Conservation (phyloP, 805 yeast genomes). For the Teunomyces barrocoloradensis region DNA sequence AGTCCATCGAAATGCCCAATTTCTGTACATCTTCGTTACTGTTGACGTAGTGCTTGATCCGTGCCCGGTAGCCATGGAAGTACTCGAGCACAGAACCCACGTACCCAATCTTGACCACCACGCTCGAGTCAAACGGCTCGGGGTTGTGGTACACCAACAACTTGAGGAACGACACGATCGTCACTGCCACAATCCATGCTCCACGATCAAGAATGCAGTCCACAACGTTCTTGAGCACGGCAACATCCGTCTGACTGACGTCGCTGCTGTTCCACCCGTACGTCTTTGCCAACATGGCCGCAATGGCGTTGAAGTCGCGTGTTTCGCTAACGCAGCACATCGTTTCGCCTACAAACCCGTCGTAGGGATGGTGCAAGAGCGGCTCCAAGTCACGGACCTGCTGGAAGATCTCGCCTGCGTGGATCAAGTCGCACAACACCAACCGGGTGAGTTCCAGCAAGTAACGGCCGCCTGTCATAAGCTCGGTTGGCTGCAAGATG, state of each 20-base stretch:
- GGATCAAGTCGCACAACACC: constrained; percentile 35
- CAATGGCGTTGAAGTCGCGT: constrained; percentile 16
- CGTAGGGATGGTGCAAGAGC: constrained; percentile 18
- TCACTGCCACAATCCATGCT: constrained; percentile 40
- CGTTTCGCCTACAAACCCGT: constrained; percentile 41
- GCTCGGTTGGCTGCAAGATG: constrained; percentile 56
- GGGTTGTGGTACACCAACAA: constrained; percentile 22
- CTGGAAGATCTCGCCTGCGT: constrained; percentile 26
- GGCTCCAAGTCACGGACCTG: constrained; percentile 8
- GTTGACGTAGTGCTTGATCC: constrained; percentile 22
- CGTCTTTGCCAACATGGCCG: constrained; percentile 15
- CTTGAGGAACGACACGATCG: constrained; percentile 37
- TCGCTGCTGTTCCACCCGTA: constrained; percentile 19
- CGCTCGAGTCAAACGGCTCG: constrained; percentile 10
- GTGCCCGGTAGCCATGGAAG: constrained; percentile 37
- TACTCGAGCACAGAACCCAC: constrained; percentile 53
- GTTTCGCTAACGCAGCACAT: constrained; percentile 39
- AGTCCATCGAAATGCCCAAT: constrained; percentile 31
- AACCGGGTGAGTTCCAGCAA: constrained; percentile 52
- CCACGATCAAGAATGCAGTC: constrained; percentile 43
- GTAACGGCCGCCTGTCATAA: constrained; percentile 55
- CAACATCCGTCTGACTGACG: constrained; percentile 26
- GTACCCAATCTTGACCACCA: constrained; percentile 39
- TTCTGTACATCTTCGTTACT: constrained; percentile 20
- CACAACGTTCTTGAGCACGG: constrained; percentile 28